Percentiles rank a stretch among this genome's conserved stretches.
phyloP scores from a whole-genome alignment of 1,284 basidiomycete genomes.

The Trametes sp. region DNA sequence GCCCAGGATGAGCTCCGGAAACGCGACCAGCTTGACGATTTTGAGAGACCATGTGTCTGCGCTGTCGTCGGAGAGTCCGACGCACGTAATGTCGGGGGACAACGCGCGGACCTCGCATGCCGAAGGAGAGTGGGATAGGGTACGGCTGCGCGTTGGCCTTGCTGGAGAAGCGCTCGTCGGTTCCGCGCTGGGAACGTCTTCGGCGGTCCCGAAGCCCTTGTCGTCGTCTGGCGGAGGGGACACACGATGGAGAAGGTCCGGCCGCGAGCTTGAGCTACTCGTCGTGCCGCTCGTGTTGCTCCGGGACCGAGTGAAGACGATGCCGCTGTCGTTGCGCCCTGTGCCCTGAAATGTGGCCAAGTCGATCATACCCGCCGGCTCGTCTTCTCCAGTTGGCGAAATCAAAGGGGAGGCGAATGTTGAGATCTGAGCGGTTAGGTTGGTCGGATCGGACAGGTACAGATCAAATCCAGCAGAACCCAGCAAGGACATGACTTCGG shows the following conservation, averaged over 20 bases:
- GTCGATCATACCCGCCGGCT: constrained; percentile 43
- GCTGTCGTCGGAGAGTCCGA: constrained; percentile 58
- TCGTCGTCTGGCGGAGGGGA: constrained; percentile 22
- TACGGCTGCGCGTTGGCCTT: constrained; percentile 28
- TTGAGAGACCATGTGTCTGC: constrained; percentile 77
- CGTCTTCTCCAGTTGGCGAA: constrained; percentile 46
- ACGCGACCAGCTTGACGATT: constrained; percentile 76
- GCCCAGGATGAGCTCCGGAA: constrained; percentile 68
- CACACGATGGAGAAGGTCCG: constrained; percentile 22
- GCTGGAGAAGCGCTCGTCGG: constrained; percentile 14
- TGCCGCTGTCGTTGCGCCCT: constrained; percentile 43
- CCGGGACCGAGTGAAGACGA: constrained; percentile 55
- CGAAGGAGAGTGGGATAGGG: constrained; percentile 38
- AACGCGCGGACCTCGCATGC: constrained; percentile 43
- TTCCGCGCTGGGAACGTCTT: constrained; percentile 15
- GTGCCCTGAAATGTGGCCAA: constrained; percentile 27
- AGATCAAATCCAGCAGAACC: constrained; percentile 69
- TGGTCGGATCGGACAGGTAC: constrained; percentile 63
- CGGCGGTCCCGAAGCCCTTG: not conserved
- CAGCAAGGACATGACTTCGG: constrained; percentile 68
- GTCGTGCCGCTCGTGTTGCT: constrained; percentile 46
- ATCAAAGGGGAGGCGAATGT: constrained; percentile 46
- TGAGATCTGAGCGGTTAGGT: constrained; percentile 46
- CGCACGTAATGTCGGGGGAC: constrained; percentile 45
- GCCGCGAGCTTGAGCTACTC: constrained; percentile 28